Base-by-base conservation (phyloP, 768 basidiomycete species). In the Naganishia friedmannii region DNA sequence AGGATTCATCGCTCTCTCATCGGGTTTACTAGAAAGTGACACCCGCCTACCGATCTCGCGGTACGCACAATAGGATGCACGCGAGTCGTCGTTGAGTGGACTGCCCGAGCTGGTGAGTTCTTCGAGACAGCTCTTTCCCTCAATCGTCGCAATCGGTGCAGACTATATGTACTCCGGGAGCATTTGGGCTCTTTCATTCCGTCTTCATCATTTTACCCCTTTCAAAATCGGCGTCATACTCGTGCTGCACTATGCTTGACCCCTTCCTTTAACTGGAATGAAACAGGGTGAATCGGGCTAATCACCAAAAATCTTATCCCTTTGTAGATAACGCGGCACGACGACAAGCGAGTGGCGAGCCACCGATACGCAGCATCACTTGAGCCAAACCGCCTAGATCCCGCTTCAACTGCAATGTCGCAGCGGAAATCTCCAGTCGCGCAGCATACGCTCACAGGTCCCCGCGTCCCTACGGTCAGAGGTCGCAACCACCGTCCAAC, bases 371-470 rank as follows among this genome's bases (percentile, higher is more conserved):
- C 23, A n/a, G 19, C 13, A 51, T 12, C 19, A 23, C 21, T 51
- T 51, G 23, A 51, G 12, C 45, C 1, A 21, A 3, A 51, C 48
- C 48, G 23, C 48, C 23, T 26, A 21, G 7, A 4, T 7, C 7
- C 48, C 1, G 3, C 48, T 4, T 21, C 48, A 51, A 51, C 48
- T 21, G 48, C 48, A 28, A 63, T 63, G 60, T 63, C 60, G 23
- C 60, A 63, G 26, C 60, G 60, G 60, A 63, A 63, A 45, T 63
- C 60, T 42, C 60, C 60, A 2, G 60, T 63, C 26, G 60, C 42
- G 13, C 60, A 63, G 21, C 60, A 63, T 28, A 63, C 60, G 13
- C 39, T 63, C 23, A 63, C 60, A 3, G 60, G 60, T 34, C 60
- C 60, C 8, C 60, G 60, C 3, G 60, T 63, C 17, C 60, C 60